These are phyloP conservation scores for Mycena capillaripes DNA, from an alignment of 768 basidiomycete genomes.

Conservation along the genomic window DNA sequence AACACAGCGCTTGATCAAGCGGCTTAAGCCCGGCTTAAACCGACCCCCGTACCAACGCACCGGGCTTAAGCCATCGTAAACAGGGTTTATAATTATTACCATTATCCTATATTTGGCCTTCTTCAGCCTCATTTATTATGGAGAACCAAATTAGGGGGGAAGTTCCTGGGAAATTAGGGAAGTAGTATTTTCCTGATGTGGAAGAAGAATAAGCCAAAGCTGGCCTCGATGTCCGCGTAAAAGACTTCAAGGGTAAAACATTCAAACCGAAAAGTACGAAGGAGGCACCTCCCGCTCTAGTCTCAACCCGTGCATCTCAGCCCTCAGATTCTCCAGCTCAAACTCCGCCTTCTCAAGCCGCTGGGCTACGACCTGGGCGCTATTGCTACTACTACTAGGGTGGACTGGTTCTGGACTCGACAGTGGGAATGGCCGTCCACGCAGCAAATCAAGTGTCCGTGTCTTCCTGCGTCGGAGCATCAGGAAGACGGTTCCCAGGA, in stretches of 20 bases:
- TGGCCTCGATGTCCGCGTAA: not conserved
- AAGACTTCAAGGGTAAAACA: slow-evolving; percentile 3
- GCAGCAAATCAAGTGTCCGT: slow-evolving; percentile 4
- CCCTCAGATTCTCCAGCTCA: not conserved
- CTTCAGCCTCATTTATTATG: too few relatives aligned
- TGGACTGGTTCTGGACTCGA: slow-evolving; percentile 11
- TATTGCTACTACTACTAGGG: not conserved
- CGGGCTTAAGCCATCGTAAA: too few relatives aligned
- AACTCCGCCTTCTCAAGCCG: slow-evolving; percentile 2
- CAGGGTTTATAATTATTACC: too few relatives aligned
- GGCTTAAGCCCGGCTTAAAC: too few relatives aligned
- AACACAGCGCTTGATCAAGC: too few relatives aligned
- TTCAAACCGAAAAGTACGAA: slow-evolving; percentile 1
- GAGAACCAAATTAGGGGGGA: too few relatives aligned
- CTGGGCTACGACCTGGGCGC: not conserved
- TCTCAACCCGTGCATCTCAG: slow-evolving; percentile 4
- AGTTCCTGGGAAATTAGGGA: too few relatives aligned
- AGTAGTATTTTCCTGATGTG: too few relatives aligned
- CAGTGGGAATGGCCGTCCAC: slow-evolving; percentile 8
- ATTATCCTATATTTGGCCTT: too few relatives aligned
- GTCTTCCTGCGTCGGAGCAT: slow-evolving; percentile 6
- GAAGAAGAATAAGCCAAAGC: too few relatives aligned
- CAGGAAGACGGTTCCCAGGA: slow-evolving; percentile 6
- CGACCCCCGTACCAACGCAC: too few relatives aligned
- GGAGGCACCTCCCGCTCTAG: not conserved